Percentiles rank a stretch among this genome's conserved stretches.
Evolutionary conservation across 208 protist genomes (phyloP).

Genomic region (Spongospora subterranea): DNA sequence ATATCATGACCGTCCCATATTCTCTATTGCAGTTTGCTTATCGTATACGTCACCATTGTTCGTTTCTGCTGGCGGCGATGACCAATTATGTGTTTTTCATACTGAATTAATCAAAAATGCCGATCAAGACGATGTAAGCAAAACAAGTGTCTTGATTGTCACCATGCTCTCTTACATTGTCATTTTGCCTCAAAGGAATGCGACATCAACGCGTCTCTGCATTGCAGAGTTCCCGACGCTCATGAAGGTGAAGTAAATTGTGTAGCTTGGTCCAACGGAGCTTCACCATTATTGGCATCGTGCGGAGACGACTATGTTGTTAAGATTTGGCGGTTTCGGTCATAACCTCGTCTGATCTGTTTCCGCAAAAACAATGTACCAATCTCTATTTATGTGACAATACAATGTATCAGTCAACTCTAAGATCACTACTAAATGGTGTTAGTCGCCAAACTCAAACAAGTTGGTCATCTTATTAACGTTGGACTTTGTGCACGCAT

Average conservation of each 20-base stretch:
- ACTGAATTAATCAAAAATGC: background rate
- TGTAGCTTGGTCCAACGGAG: background rate
- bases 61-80: background rate
- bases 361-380: too few species aligned
- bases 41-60: background rate
- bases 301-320: conserved; percentile 28
- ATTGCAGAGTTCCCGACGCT: background rate
- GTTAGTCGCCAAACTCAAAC: too few species aligned
- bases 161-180: too few species aligned
- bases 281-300: background rate
- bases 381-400: too few species aligned
- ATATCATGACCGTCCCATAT: conserved; percentile 33
- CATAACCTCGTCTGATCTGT: too few species aligned
- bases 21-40: background rate
- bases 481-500: too few species aligned
- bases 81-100: background rate
- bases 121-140: background rate
- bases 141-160: too few species aligned
- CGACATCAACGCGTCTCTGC: background rate
- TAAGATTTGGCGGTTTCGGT: background rate
- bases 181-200: too few species aligned
- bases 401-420: too few species aligned
- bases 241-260: conserved; percentile 28
- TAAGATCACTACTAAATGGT: too few species aligned
- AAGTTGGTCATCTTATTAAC: too few species aligned